These are phyloP conservation scores for Streptanthus diversifolius DNA, from an alignment of 345 rosid genomes.

Conservation along the genomic window DNA sequence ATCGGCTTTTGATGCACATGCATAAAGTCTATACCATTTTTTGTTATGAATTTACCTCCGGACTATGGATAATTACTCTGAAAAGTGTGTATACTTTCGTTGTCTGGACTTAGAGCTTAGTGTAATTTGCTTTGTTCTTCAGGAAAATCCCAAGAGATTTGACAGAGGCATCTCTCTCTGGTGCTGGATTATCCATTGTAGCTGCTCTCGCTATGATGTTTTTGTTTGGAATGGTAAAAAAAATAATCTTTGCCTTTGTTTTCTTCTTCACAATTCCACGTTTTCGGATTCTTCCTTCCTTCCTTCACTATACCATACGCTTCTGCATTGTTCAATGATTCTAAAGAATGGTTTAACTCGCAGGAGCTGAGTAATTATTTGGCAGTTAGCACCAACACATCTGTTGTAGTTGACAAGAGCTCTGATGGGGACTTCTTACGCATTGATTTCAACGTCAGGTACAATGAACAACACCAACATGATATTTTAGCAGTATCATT, in stretches of 20 bases:
- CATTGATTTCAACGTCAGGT: conserved; percentile 89
- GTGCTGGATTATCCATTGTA: conserved; percentile 86
- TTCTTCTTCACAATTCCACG: neutral
- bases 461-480: neutral
- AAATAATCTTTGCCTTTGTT: neutral
- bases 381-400: conserved; percentile 63
- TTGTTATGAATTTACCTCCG: neutral
- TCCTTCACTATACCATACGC: neutral
- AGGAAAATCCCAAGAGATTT: conserved; percentile 99
- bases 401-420: conserved; percentile 87
- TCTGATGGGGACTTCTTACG: conserved; percentile 90
- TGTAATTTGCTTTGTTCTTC: conserved; percentile 18
- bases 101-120: neutral
- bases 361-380: conserved; percentile 88
- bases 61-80: neutral
- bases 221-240: conserved; percentile 93
- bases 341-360: conserved; percentile 11
- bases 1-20: neutral
- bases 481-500: neutral
- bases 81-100: neutral
- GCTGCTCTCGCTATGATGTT: conserved; percentile 86
- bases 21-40: neutral
- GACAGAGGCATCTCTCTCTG: conserved; percentile 95
- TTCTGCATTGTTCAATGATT: neutral
- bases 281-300: neutral